Evolutionary conservation across 306 rosid genomes (phyloP), one percentile per base, ranked within the genome.

Genomic region (Rosa rugosa): DNA sequence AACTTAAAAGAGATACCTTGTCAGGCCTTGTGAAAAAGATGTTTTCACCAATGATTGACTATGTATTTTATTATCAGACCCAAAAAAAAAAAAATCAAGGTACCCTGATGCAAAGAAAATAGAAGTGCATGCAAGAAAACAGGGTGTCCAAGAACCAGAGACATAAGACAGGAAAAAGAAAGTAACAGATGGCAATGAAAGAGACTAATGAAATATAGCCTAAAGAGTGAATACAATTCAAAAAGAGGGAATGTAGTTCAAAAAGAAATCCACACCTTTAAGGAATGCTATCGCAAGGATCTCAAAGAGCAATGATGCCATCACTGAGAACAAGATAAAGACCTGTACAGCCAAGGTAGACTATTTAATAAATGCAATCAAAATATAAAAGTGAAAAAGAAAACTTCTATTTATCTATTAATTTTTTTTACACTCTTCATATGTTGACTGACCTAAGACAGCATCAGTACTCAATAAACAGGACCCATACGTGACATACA

Each of bases 251-350:
- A 16, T 54, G 4, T 7, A 54, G 12, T 66, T 62, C 60, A 36
- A 22, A 59, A 80, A 75, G 69, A 57, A 87, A 74, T 62, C 11
- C 80, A 84, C 86, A 95, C 99, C 99, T 91, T 85, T 91, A 17
- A 96, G 84, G 44, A 86, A 63, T 82, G 92, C 81, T 62, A 96
- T 77, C 4, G 89, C 85, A 83, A 93, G 27, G 79, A 93, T 86
- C 86, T 93, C 94, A 72, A 93, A 83, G 47, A 96, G 87, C 63
- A 96, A 84, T 2, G 99, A 89, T 34, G 64, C 71, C 23, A 80
- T 73, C 57, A 89, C 36, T 79, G 98, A 90, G 88, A 89, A 96
- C 84, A 87, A 65, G 27, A 89, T 89, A 81, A 96, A 96, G 73
- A 90, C 98, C 99, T 95, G 98, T 88, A 90, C 31, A 78, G 81